Conservation (phyloP, 2,329 filamentous ascomycete species). For the Emmonsia crescens region DNA sequence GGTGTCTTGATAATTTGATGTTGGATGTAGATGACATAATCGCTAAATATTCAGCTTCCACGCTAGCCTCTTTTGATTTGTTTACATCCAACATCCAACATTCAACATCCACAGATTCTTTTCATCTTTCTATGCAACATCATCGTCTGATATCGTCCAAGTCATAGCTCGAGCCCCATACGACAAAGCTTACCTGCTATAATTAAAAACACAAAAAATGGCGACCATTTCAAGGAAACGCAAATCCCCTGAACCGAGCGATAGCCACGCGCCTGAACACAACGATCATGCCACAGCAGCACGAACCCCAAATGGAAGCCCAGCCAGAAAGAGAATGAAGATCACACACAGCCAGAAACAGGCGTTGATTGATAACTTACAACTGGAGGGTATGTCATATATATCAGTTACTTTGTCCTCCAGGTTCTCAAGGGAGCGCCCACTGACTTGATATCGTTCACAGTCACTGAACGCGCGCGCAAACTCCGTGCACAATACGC, state of each 20-base stretch:
- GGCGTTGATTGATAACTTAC: conserved; percentile 76
- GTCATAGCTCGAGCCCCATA: neutral
- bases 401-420: neutral
- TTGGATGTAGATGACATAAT: neutral
- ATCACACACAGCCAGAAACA: conserved; percentile 68
- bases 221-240: conserved; percentile 27
- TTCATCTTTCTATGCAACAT: neutral
- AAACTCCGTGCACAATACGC: conserved; percentile 83
- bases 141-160: neutral
- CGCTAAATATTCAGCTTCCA: neutral
- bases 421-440: neutral
- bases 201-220: conserved; percentile 21
- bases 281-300: conserved; percentile 32
- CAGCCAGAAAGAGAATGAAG: conserved; percentile 51
- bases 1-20: too few relatives aligned
- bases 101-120: neutral
- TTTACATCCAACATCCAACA: neutral
- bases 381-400: conserved; percentile 62
- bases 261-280: conserved; percentile 13
- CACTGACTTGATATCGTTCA: neutral
- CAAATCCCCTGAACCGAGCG: conserved; percentile 26
- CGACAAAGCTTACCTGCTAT: neutral
- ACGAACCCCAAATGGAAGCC: conserved; percentile 42
- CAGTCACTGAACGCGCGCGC: conserved; percentile 78
- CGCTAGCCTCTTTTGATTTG: neutral